Conservation (phyloP, 345 rosid species). For the Conringia planisiliqua region DNA sequence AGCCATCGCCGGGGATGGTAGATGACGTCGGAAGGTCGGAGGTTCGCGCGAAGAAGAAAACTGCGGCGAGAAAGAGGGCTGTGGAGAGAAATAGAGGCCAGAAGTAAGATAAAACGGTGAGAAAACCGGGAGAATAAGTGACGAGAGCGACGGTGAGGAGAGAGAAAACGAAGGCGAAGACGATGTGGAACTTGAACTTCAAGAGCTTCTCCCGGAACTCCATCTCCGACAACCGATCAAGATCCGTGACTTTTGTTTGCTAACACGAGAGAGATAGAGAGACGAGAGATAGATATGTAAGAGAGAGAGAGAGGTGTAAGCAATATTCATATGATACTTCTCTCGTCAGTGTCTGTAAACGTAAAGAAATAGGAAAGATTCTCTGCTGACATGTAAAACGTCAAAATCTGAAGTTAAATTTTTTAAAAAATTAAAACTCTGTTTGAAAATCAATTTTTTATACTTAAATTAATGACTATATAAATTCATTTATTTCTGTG, state of each 20-base stretch:
- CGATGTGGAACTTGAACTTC: slow-evolving; percentile 56
- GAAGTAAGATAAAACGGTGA: slow-evolving; percentile 70
- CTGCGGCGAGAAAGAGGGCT: slow-evolving; percentile 69
- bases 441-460: background rate
- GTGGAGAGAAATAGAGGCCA: slow-evolving; percentile 95
- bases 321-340: background rate
- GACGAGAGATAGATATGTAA: background rate
- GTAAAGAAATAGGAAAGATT: slow-evolving; percentile 31
- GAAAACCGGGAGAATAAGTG: slow-evolving; percentile 64
- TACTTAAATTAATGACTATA: background rate
- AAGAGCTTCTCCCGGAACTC: slow-evolving; percentile 60
- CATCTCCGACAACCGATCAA: slow-evolving; percentile 36
- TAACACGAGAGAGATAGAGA: background rate
- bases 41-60: slow-evolving; percentile 60
- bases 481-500: background rate
- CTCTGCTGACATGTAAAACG: slow-evolving; percentile 27
- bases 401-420: background rate
- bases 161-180: slow-evolving; percentile 34
- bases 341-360: slow-evolving; percentile 10
- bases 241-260: slow-evolving; percentile 11
- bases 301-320: background rate
- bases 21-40: slow-evolving; percentile 34
- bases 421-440: too few relatives aligned
- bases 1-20: slow-evolving; percentile 33
- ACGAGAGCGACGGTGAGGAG: slow-evolving; percentile 33